Base-by-base conservation (phyloP, 2,329 filamentous ascomycete species). In the Grosmannia huntii region DNA sequence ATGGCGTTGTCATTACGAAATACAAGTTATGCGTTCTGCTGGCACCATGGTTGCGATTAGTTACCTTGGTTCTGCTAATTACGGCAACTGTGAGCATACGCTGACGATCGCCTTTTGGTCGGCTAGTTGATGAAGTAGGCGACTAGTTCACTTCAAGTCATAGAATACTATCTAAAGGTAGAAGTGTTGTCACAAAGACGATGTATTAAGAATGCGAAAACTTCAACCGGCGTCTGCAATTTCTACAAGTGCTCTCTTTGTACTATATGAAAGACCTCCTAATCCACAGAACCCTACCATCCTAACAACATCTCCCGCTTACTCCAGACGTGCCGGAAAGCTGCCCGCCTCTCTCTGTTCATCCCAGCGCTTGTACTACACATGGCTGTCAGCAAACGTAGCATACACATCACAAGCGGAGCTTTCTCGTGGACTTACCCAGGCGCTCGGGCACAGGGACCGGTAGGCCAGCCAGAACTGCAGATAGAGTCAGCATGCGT, bases 401-500 rank as follows among this genome's bases (percentile, higher is more conserved):
- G 6, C 21, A 41, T 9, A 28, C 41, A 7, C 9, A 28, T 19
- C 16, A 5, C 16, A 31, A 28, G 23, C 11, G 1, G 3, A 11
- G 2, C 28, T 16, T 4, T 27, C 14, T 19, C 48, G 48, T 21
- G 10, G 27, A 63, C 63, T 59, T 64, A 64, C 63, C 63, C 94
- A 99, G 70, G 84, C 83, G 74, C 88, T 94, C 68, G 95, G 94
- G 87, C 95, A 99, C 66, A 99, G 85, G 66, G 94, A 96, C 75
- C 89, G 87, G 82, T 96, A 99, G 68, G 94, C 90, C 69, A 95
- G 84, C 81, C 85, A 90, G 83, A 99, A 99, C 92, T 99, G 67
- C 31, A 33, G 58, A 56, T 63, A 69, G 57, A 70, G 63, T 69
- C 62, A 68, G 63, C 51, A 60, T 16, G n/a, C 5, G 10, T n/a